phyloP scores from a whole-genome alignment of 1,284 basidiomycete genomes.

The Trichosporon sp. region DNA sequence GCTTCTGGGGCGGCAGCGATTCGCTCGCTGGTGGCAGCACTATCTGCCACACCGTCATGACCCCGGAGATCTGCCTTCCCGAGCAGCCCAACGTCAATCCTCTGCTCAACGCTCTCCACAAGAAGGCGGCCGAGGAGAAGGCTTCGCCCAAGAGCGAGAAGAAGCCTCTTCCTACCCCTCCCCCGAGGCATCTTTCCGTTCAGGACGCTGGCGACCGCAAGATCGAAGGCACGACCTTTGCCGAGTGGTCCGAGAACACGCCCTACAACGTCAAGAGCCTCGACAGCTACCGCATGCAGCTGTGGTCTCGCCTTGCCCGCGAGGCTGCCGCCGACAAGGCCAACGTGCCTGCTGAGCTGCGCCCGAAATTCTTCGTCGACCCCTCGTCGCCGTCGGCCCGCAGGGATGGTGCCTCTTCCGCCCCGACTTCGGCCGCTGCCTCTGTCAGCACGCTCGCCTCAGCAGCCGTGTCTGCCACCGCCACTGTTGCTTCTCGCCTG shows the following conservation, averaged over 20 bases:
- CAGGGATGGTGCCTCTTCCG: not conserved
- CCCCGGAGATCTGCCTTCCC: slow-evolving; percentile 56
- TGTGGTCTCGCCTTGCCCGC: slow-evolving; percentile 73
- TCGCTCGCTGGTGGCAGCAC: slow-evolving; percentile 60
- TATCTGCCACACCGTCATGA: slow-evolving; percentile 74
- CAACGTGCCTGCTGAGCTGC: slow-evolving; percentile 31
- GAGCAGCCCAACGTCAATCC: slow-evolving; percentile 70
- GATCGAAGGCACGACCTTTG: slow-evolving; percentile 60
- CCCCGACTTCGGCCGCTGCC: slow-evolving; percentile 2
- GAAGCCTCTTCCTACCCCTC: not conserved
- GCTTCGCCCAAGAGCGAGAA: not conserved
- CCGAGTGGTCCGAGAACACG: slow-evolving; percentile 58
- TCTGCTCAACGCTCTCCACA: slow-evolving; percentile 53
- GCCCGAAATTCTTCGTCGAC: slow-evolving; percentile 47
- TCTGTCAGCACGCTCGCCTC: slow-evolving; percentile 13
- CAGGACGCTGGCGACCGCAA: slow-evolving; percentile 37
- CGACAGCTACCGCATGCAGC: slow-evolving; percentile 77
- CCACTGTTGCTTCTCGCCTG: slow-evolving; percentile 46
- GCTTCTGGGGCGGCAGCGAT: slow-evolving; percentile 62
- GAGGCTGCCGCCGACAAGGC: slow-evolving; percentile 45
- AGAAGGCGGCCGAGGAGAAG: slow-evolving; percentile 5
- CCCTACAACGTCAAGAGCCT: slow-evolving; percentile 74
- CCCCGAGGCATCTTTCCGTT: slow-evolving; percentile 17
- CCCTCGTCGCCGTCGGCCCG: slow-evolving; percentile 5
- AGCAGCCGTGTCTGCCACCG: slow-evolving; percentile 26